A percentile compares a stretch with the other conserved stretches of the same genome.
Conservation (phyloP, 1,284 basidiomycete species). For the Rhodotorula glutinis region DNA sequence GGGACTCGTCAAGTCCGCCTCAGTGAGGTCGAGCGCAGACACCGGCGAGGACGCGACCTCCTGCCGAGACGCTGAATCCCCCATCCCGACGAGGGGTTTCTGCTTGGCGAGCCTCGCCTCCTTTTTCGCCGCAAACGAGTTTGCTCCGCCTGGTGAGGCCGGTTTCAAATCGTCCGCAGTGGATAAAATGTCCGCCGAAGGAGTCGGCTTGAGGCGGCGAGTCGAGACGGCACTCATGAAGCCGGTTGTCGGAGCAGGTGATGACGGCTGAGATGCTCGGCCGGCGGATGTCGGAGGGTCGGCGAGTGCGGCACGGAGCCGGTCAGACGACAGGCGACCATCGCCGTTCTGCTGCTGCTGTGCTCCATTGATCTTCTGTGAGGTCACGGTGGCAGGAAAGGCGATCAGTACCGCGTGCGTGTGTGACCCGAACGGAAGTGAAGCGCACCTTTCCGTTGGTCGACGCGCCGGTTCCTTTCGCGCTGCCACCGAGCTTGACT, state of each 20-base stretch:
- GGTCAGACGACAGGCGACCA: slow-evolving; percentile 9
- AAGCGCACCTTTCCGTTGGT: slow-evolving; percentile 1
- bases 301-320: slow-evolving; percentile 21
- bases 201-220: slow-evolving; percentile 5
- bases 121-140: slow-evolving; percentile 24
- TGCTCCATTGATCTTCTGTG: not conserved
- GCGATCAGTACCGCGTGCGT: no score
- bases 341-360: not conserved
- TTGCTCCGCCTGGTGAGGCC: not conserved
- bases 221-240: slow-evolving; percentile 28
- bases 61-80: no score
- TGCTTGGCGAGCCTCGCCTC: slow-evolving; percentile 1
- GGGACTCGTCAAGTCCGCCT: no score
- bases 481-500: not conserved
- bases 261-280: not conserved
- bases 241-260: not conserved
- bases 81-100: not conserved
- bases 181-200: not conserved
- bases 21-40: no score
- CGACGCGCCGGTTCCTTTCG: no score
- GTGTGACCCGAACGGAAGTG: no score
- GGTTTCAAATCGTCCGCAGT: not conserved
- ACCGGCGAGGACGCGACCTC: no score
- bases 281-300: not conserved
- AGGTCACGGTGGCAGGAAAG: no score